Base-by-base conservation (phyloP, 805 yeast genomes). In the Ogataea neopini region DNA sequence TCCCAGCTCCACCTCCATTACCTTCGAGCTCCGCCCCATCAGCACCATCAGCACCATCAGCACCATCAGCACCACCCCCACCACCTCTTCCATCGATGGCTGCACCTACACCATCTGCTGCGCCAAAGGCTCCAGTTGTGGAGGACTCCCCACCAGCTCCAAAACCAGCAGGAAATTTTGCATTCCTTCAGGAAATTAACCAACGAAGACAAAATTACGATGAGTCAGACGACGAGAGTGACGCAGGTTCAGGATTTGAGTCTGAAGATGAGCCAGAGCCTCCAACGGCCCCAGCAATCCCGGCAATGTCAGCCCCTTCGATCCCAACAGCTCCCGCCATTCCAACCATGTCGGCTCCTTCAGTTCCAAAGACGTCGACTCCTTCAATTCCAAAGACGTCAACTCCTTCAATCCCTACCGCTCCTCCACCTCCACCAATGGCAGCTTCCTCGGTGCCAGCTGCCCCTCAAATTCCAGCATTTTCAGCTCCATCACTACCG, bases 161-260 rank as follows among this genome's bases (percentile, higher is more conserved):
- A 57, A 26, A 22, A n/a, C 28, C 45, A 11, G 35, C 49, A 6
- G 44, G 40, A 17, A 39, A 25, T 14, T 26, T 47, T 30, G 49
- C 47, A 10, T 42, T 49, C 36, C 33, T 78, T 10, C 73, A 76
- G 3, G 76, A 78, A 49, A 77, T 78, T 44, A 76, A 75, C 54
- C 72, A 69, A 28, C 72, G 73, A 51, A 67, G 82, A 51, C 76
- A 73, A 48, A 79, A 76, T 35, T 73, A 76, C 13, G 75, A 69
- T 7, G 53, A 48, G 30, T 73, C 75, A n/a, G 75, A 69, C n/a
- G 49, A 36, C 35, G 43, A 33, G 34, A 47, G 46, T 13, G 53
- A 43, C 13, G 36, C 10, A 4, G 30, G 34, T 14, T 36, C 23
- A 7, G 32, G 41, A 6, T 36, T 43, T 11, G 49, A 38, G 15